These are phyloP conservation scores for Huiozyma naganishii DNA, from an alignment of 805 yeast species.

Conservation along the genomic window DNA sequence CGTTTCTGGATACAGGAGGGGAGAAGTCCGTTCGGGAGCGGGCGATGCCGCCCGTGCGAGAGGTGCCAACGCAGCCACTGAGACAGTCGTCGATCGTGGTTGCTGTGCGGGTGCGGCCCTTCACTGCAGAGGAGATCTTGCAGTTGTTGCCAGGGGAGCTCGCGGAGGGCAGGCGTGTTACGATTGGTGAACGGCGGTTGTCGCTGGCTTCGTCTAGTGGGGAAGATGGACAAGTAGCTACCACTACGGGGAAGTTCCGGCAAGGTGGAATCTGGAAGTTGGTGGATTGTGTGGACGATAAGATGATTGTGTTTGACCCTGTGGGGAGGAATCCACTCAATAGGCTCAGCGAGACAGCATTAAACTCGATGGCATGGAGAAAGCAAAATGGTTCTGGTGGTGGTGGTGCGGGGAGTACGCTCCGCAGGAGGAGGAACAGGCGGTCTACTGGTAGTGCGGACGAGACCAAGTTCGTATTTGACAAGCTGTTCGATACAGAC, in stretches of 20 bases:
- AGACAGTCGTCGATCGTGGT: constrained; percentile 55
- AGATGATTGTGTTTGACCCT: constrained; percentile 82
- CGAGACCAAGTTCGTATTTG: constrained; percentile 78
- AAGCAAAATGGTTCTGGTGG: constrained; percentile 13
- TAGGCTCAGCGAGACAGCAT: constrained; percentile 20
- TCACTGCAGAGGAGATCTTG: constrained; percentile 47
- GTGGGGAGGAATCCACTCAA: constrained; percentile 52
- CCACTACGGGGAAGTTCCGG: not conserved
- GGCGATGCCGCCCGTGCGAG: not conserved
- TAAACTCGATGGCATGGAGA: constrained; percentile 21
- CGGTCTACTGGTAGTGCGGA: constrained; percentile 5
- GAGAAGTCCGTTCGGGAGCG: not conserved
- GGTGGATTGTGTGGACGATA: constrained; percentile 71
- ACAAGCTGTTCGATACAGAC: constrained; percentile 58
- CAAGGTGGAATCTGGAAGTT: constrained; percentile 45
- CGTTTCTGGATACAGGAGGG: not conserved
- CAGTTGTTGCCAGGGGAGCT: constrained; percentile 30
- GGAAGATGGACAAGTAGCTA: not conserved
- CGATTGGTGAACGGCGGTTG: not conserved
- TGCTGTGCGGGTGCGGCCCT: constrained; percentile 78
- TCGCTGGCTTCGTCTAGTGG: not conserved
- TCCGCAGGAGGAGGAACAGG: not conserved
- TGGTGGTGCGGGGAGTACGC: not conserved
- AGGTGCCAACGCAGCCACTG: not conserved
- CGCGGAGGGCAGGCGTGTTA: not conserved